Evolutionary conservation across 202 grass and related monocot species (phyloP).

Genomic region (Dendrocalamus latiflorus): DNA sequence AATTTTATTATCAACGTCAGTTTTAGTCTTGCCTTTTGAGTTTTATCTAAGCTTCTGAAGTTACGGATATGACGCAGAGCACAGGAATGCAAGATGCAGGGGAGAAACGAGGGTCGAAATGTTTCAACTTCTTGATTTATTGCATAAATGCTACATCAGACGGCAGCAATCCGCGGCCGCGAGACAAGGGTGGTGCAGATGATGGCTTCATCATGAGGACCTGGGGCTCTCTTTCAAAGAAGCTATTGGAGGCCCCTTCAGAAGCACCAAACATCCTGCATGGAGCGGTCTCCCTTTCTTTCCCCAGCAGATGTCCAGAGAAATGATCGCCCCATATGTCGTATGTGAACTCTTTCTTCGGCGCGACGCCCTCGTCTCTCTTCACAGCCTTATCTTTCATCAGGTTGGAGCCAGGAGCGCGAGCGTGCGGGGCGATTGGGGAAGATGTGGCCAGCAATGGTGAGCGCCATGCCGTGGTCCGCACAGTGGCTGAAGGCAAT

Average conservation of each 20-base stretch:
- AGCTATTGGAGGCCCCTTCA: conserved; percentile 77
- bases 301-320: conserved; percentile 53
- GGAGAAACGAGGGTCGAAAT: conserved; percentile 28
- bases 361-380: conserved; percentile 31
- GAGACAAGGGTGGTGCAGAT: conserved; percentile 33
- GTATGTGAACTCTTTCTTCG: conserved; percentile 67
- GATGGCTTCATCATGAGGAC: conserved; percentile 69
- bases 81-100: conserved; percentile 12
- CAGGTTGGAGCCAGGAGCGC: conserved; percentile 77
- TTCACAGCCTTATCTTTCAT: conserved; percentile 56
- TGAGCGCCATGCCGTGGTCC: conserved; percentile 11
- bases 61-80: neutral
- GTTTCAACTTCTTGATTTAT: conserved; percentile 73
- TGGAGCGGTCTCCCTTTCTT: conserved; percentile 38
- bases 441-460: conserved; percentile 35
- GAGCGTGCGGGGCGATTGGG: conserved; percentile 48
- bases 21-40: neutral
- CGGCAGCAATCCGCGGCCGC: conserved; percentile 31
- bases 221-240: conserved; percentile 82
- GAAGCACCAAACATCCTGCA: conserved; percentile 51
- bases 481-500: conserved; percentile 9
- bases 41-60: neutral
- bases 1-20: neutral
- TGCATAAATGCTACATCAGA: conserved; percentile 75
- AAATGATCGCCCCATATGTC: conserved; percentile 95